phyloP scores from a whole-genome alignment of 371 early-diverging fungal species.

The Thermomucor indicae-seudaticae region DNA sequence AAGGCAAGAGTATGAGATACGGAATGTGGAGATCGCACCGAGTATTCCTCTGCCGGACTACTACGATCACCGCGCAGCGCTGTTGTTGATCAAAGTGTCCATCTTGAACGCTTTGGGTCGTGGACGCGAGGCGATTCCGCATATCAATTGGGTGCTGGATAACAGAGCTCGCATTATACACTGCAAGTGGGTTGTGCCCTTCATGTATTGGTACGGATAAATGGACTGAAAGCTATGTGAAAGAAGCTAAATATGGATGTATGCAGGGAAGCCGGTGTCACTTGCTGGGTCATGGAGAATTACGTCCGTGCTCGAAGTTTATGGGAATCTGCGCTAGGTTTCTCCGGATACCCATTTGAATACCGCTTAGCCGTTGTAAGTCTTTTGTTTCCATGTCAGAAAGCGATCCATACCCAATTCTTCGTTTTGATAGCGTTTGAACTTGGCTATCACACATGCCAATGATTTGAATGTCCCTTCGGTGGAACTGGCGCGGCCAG shows the following conservation, averaged over 20 bases:
- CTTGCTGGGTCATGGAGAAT: slow-evolving; percentile 45
- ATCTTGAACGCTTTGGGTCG: slow-evolving; percentile 31
- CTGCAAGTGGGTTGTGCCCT: slow-evolving; percentile 58
- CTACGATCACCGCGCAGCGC: slow-evolving; percentile 39
- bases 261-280: slow-evolving; percentile 54
- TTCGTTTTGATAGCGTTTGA: slow-evolving; percentile 25
- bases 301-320: slow-evolving; percentile 40
- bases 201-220: slow-evolving; percentile 47
- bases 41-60: slow-evolving; percentile 36
- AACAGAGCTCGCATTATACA: slow-evolving; percentile 43
- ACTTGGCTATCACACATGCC: slow-evolving; percentile 44
- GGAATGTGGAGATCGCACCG: slow-evolving; percentile 39
- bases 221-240: background rate
- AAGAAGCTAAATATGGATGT: background rate
- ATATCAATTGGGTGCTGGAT: slow-evolving; percentile 59
- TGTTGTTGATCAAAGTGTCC: slow-evolving; percentile 38
- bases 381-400: slow-evolving; percentile 1
- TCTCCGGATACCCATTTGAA: slow-evolving; percentile 54
- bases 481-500: slow-evolving; percentile 17
- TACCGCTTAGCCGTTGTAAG: slow-evolving; percentile 44
- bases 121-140: slow-evolving; percentile 34
- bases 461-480: slow-evolving; percentile 39
- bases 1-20: slow-evolving; percentile 44
- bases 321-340: slow-evolving; percentile 50
- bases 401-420: background rate